A percentile compares a stretch with the other conserved stretches of the same genome.
Evolutionary conservation across 768 basidiomycete genomes (phyloP).

Genomic region (Amanita polypyramis): DNA sequence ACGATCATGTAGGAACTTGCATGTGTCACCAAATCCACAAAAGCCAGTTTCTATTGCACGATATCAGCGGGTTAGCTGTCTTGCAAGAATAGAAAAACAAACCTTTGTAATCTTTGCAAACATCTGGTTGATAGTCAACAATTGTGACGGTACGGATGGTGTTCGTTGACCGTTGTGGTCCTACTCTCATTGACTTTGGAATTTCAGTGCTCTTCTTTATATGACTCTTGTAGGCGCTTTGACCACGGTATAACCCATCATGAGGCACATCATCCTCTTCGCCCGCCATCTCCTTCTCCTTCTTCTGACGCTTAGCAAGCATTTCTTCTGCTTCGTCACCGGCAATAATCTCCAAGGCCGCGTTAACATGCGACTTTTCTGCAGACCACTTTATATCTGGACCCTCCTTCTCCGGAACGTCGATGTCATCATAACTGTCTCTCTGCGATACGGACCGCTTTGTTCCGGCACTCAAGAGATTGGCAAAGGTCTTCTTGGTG

Average conservation of each 20-base stretch:
- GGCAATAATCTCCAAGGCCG: conserved; percentile 67
- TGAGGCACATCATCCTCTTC: conserved; percentile 50
- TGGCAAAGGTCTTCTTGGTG: conserved; percentile 51
- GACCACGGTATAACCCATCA: conserved; percentile 82
- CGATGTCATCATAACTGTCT: conserved; percentile 42
- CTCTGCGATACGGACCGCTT: conserved; percentile 49
- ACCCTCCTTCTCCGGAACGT: conserved; percentile 45
- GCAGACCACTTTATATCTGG: conserved; percentile 74
- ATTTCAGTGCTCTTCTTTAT: conserved; percentile 76
- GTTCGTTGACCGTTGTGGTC: conserved; percentile 63
- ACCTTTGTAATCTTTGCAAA: conserved; percentile 99
- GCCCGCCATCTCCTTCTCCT: conserved; percentile 39
- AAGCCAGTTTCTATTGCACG: conserved; percentile 80
- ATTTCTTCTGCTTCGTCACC: conserved; percentile 76
- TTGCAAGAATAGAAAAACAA: conserved; percentile 18
- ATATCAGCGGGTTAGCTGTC: not conserved
- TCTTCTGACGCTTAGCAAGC: conserved; percentile 56
- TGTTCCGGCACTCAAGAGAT: conserved; percentile 52
- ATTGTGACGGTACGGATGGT: conserved; percentile 94
- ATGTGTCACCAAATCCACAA: conserved; percentile 98
- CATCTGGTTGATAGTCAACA: conserved; percentile 96
- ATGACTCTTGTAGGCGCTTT: conserved; percentile 71
- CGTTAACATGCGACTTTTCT: conserved; percentile 62
- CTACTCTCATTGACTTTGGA: conserved; percentile 82
- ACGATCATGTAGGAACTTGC: conserved; percentile 97